Base-by-base conservation (phyloP, 768 basidiomycete species). In the Naganishia friedmannii region DNA sequence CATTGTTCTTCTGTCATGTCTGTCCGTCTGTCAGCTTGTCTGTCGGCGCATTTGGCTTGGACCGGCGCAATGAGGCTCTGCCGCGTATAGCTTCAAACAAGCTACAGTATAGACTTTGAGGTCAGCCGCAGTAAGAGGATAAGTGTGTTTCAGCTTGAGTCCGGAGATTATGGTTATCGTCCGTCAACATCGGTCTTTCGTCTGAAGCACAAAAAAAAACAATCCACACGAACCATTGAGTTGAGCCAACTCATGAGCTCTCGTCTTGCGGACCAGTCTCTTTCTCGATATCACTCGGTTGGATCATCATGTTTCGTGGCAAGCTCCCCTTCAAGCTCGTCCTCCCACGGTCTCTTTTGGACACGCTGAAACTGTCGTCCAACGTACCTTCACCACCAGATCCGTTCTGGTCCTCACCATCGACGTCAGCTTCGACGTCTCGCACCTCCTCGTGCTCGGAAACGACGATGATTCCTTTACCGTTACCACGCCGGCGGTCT, bases 111-210 rank as follows among this genome's bases (percentile, higher is more conserved):
- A 37, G n/a, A n/a, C n/a, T n/a, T 37, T 37, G 42, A 42, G 42
- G 42, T 42, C 42, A 42, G 42, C 42, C 7, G 7, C 15, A 13
- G 7, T 8, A 2, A 15, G 42, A 8, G 15, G 42, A 8, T 2
- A n/a, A n/a, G 7, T 17, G 42, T n/a, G 60, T 63, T 63, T 63
- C 60, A 63, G 60, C 23, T 29, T 46, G 39, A 46, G 60, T 26
- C 60, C 60, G 60, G 42, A n/a, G 19, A 45, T 37, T n/a, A n/a
- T n/a, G n/a, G n/a, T n/a, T n/a, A n/a, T n/a, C 21, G 26, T 34
- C 32, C 19, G 34, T 37, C 6, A 37, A 37, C 6, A 37, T 12
- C 34, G 34, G 34, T 37, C 34, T 37, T 37, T 37, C 12, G 34
- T 37, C 34, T 4, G 12, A 4, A 37, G 34, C 34, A 4, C 29